These are phyloP conservation scores for Candida pseudoviswanathii DNA, from an alignment of 1,139 yeast species.

Conservation along the genomic window DNA sequence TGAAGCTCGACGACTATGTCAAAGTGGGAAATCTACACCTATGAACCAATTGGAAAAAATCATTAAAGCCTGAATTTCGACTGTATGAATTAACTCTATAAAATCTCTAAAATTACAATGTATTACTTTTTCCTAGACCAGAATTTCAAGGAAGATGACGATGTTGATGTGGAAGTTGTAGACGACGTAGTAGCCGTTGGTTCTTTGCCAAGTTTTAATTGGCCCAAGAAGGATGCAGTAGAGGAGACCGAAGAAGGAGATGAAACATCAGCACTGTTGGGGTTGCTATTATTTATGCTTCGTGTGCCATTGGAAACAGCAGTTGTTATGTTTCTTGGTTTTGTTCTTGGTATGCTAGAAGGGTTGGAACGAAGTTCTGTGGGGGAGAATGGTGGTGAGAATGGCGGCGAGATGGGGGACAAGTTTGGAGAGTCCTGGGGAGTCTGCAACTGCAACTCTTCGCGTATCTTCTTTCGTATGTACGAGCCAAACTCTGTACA, in stretches of 20 bases:
- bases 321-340: background rate
- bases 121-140: constrained; percentile 15
- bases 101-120: background rate
- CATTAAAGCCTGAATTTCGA: too few relatives aligned
- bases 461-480: background rate
- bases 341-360: constrained; percentile 1
- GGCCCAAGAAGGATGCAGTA: constrained; percentile 31
- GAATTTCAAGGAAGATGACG: constrained; percentile 15
- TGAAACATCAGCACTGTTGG: constrained; percentile 5
- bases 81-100: background rate
- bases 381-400: constrained; percentile 11
- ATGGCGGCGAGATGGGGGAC: constrained; percentile 4
- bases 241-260: constrained; percentile 17
- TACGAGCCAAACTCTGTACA: constrained; percentile 1
- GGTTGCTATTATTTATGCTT: background rate
- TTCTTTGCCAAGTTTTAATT: constrained; percentile 21
- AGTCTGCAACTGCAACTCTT: background rate
- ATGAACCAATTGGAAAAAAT: too few relatives aligned
- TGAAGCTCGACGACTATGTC: too few relatives aligned
- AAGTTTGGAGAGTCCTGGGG: constrained; percentile 1
- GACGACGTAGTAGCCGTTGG: background rate
- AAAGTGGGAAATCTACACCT: too few relatives aligned
- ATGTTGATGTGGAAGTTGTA: constrained; percentile 12
- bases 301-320: constrained; percentile 2
- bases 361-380: constrained; percentile 10